These are phyloP conservation scores for Aspergillus ibericus DNA, from an alignment of 2,329 filamentous ascomycete species.

Conservation along the genomic window DNA sequence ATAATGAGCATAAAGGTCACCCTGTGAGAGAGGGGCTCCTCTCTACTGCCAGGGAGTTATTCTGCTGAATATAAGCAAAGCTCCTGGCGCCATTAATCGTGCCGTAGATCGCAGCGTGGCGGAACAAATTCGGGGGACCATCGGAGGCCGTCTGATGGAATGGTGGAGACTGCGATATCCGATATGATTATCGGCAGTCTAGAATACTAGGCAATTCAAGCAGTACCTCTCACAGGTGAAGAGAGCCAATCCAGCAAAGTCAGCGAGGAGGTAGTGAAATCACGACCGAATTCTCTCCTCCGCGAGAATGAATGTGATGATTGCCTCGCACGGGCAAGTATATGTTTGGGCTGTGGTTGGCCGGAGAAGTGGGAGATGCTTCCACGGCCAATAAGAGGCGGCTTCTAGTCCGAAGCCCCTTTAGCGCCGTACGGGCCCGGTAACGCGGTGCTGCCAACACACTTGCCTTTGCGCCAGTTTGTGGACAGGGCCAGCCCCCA, in stretches of 20 bases:
- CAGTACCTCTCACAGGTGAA: not conserved
- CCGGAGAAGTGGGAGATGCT: not conserved
- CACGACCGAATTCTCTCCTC: not conserved
- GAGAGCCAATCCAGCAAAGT: not conserved
- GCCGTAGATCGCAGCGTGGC: not conserved
- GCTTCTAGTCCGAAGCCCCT: not conserved
- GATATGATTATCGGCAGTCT: not conserved
- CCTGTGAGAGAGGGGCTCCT: not conserved
- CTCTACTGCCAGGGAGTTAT: not conserved
- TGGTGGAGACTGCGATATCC: not conserved
- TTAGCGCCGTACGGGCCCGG: not conserved
- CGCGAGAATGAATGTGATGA: not conserved
- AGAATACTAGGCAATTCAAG: not conserved
- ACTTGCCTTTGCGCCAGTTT: not conserved
- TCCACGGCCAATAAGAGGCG: not conserved
- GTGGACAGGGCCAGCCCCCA: not conserved
- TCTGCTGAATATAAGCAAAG: not conserved
- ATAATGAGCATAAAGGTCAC: not conserved
- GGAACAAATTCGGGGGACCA: not conserved
- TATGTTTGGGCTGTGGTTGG: conserved; percentile 3
- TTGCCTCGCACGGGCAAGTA: conserved; percentile 2
- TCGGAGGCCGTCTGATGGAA: not conserved
- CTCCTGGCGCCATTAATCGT: not conserved
- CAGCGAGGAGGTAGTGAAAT: not conserved
- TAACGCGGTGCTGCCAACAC: conserved; percentile 1